A percentile compares a stretch with the other conserved stretches of the same genome.
These are phyloP conservation scores for Takashimella koratensis DNA, from an alignment of 1,284 basidiomycete genomes.

Conservation along the genomic window DNA sequence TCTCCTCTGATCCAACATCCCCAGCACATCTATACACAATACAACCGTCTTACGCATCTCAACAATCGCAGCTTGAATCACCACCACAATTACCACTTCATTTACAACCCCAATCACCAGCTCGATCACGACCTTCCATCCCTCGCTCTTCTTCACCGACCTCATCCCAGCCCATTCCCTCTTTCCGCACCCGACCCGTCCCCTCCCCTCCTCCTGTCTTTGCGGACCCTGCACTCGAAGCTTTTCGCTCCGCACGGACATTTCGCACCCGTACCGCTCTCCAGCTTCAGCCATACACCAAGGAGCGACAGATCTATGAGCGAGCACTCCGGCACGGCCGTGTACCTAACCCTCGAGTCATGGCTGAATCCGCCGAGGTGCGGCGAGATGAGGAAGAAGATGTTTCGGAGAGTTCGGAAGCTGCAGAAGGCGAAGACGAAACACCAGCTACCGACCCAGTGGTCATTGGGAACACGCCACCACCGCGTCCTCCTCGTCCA, in stretches of 20 bases:
- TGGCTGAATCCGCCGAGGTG: constrained; percentile 19
- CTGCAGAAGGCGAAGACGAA: constrained; percentile 9
- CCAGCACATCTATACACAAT: background rate
- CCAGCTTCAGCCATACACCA: constrained; percentile 48
- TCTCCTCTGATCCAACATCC: no score
- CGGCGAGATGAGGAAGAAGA: constrained; percentile 14
- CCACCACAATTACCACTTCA: background rate
- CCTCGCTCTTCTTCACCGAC: background rate
- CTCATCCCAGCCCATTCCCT: background rate
- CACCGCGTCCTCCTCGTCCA: constrained; percentile 2
- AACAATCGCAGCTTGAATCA: background rate
- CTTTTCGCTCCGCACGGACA: constrained; percentile 42
- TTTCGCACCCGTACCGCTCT: constrained; percentile 47
- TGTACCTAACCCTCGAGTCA: constrained; percentile 27
- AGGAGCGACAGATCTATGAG: constrained; percentile 43
- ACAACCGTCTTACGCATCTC: no score
- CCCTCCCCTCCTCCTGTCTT: constrained; percentile 1
- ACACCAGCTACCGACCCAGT: constrained; percentile 26
- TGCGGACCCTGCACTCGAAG: constrained; percentile 32
- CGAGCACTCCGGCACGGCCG: constrained; percentile 38
- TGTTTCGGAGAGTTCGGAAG: constrained; percentile 13
- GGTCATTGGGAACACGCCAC: constrained; percentile 36
- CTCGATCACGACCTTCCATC: background rate
- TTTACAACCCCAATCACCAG: background rate
- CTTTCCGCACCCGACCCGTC: constrained; percentile 5